phyloP scores from a whole-genome alignment of 345 rosid genomes.

The Pseudoturritis turrita region DNA sequence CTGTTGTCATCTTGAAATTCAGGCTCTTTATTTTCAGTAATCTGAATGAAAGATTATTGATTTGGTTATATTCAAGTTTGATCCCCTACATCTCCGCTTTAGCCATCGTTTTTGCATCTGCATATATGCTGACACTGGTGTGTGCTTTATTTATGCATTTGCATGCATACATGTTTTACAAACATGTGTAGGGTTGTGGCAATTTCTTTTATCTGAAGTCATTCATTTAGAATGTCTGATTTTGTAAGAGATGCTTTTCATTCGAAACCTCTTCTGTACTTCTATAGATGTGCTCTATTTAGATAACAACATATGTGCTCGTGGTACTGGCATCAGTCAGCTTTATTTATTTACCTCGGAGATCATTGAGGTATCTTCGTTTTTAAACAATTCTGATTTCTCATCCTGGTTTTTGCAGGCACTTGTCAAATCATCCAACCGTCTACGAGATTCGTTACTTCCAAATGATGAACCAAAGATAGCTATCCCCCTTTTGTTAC shows the following conservation, averaged over 20 bases:
- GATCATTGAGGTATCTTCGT: not conserved
- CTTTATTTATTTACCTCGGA: not conserved
- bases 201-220: not conserved
- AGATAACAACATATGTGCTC: conserved; percentile 9
- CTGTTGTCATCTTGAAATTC: conserved; percentile 4
- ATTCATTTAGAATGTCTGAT: not conserved
- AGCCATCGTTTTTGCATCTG: conserved; percentile 3
- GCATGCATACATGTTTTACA: conserved; percentile 4
- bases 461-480: conserved; percentile 92
- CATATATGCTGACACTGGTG: not conserved
- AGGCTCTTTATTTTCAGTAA: not conserved
- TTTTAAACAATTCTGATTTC: not conserved
- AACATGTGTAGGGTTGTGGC: not conserved
- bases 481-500: conserved; percentile 86
- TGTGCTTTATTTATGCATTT: not conserved
- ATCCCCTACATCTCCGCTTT: not conserved
- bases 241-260: not conserved
- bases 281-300: not conserved
- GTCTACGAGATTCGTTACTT: conserved; percentile 89
- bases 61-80: conserved; percentile 9
- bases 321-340: not conserved
- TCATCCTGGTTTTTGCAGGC: conserved; percentile 57
- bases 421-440: conserved; percentile 81
- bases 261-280: not conserved
- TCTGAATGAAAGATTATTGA: not conserved